These are phyloP conservation scores for Lecanicillium sp. DNA, from an alignment of 2,329 filamentous ascomycete species.

Conservation along the genomic window DNA sequence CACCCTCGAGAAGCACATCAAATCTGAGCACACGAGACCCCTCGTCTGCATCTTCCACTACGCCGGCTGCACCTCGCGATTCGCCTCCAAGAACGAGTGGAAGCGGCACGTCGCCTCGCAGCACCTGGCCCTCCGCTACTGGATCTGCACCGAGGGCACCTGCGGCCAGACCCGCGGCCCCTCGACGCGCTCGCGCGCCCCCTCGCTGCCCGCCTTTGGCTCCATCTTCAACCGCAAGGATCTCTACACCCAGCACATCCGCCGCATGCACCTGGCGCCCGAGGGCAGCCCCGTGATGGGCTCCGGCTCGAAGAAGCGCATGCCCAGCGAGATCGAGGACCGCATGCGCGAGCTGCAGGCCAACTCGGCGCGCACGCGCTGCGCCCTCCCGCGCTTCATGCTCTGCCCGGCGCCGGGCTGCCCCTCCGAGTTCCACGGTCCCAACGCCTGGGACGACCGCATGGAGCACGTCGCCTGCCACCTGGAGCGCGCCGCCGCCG, in stretches of 20 bases:
- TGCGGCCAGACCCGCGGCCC: constrained; percentile 36
- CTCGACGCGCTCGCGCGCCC: constrained; percentile 12
- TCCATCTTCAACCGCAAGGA: constrained; percentile 82
- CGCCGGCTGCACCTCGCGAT: constrained; percentile 68
- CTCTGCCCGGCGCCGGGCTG: constrained; percentile 60
- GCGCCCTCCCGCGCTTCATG: constrained; percentile 55
- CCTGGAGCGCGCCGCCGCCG: constrained; percentile 47
- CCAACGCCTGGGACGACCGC: constrained; percentile 66
- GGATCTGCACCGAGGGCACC: constrained; percentile 63
- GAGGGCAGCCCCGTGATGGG: constrained; percentile 25
- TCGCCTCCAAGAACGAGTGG: constrained; percentile 88
- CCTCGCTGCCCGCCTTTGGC: constrained; percentile 43
- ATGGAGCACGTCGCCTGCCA: constrained; percentile 87
- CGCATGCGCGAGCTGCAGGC: constrained; percentile 50
- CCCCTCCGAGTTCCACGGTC: constrained; percentile 50
- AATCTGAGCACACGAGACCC: constrained; percentile 49
- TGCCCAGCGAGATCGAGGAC: constrained; percentile 39
- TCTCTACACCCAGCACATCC: constrained; percentile 80
- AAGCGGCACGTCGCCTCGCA: constrained; percentile 81
- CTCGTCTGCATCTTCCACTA: constrained; percentile 74
- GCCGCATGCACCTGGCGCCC: constrained; percentile 71
- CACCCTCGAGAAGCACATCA: constrained; percentile 43
- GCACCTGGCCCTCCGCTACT: constrained; percentile 69
- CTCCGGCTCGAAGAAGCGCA: constrained; percentile 28
- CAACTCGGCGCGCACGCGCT: constrained; percentile 54